A percentile compares a stretch with the other conserved stretches of the same genome.
These are phyloP conservation scores for Aspergillus niger DNA, from an alignment of 2,329 filamentous ascomycete genomes.

Conservation along the genomic window DNA sequence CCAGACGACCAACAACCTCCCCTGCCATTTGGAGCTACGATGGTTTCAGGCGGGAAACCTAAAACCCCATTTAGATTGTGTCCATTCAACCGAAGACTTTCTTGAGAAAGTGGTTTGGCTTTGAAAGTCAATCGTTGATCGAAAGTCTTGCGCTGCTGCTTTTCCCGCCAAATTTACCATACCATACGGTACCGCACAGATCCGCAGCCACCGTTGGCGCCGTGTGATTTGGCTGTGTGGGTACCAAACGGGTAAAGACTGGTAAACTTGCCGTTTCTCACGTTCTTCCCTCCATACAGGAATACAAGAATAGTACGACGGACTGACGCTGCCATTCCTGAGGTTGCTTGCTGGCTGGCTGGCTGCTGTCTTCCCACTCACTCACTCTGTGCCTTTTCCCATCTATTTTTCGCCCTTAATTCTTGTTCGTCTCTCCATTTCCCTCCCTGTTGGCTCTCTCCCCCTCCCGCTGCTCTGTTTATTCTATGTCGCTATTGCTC, in stretches of 20 bases:
- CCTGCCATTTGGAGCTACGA: background rate
- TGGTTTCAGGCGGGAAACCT: slow-evolving; percentile 5
- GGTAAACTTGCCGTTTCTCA: slow-evolving; percentile 2
- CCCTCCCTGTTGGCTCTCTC: background rate
- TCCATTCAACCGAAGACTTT: background rate
- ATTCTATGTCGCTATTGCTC: background rate
- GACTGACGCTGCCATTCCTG: background rate
- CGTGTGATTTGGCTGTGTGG: background rate
- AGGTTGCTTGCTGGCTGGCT: no score
- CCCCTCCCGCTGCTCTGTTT: slow-evolving; percentile 1
- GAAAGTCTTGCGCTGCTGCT: slow-evolving; percentile 4
- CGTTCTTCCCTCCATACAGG: background rate
- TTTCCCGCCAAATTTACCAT: slow-evolving; percentile 1
- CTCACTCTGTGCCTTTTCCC: background rate
- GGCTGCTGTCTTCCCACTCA: background rate
- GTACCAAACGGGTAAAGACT: background rate
- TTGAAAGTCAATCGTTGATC: background rate
- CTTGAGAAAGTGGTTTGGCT: background rate
- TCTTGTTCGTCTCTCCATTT: slow-evolving; percentile 5
- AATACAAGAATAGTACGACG: no score
- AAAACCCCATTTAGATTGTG: background rate
- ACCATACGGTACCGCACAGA: slow-evolving; percentile 1
- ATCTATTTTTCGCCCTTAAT: slow-evolving; percentile 10
- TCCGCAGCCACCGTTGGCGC: background rate
- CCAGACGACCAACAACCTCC: background rate